Base-by-base conservation (phyloP, 1,139 yeast genomes). In the Sugiyamaella sp. region DNA sequence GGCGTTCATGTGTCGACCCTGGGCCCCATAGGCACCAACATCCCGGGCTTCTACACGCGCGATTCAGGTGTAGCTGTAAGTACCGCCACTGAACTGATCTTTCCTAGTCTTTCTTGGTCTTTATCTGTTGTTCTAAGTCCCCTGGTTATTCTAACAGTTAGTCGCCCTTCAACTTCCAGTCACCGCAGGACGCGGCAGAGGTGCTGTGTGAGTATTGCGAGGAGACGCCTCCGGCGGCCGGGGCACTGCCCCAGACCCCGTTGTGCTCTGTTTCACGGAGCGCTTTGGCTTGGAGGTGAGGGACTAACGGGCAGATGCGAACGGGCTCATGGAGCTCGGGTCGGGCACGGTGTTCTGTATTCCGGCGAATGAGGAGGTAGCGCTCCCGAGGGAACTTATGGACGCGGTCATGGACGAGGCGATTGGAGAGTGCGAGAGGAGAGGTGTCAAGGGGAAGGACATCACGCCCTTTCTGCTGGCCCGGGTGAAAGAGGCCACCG, bases 41-140 rank as follows among this genome's bases (percentile, higher is more conserved):
- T 89, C n/a, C 97, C 97, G 0, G 97, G 97, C 0, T 89, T 89
- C 63, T 89, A 85, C 66, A 79, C 89, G 22, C 74, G 89, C 48
- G 88, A 86, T 60, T 86, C 95, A 0, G 93, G 95, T 0, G 80
- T 85, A 1, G 59, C 65, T 2, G 60, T 57, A 57, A 40, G 60
- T 46, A 40, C 17, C 29, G 22, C n/a, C 10, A n/a, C n/a, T n/a
- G n/a, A n/a, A n/a, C n/a, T n/a, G n/a, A n/a, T n/a, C n/a, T n/a
- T n/a, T n/a, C n/a, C n/a, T n/a, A n/a, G n/a, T n/a, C n/a, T n/a
- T n/a, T n/a, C n/a, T n/a, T n/a, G 22, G 2, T 8, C 19, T 17
- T 19, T 14, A 40, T 21, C 9, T 39, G 12, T n/a, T 9, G n/a
- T 35, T 40, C 29, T 40, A 40, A 49, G n/a, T n/a, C n/a, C n/a